A percentile compares a stretch with the other conserved stretches of the same genome.
phyloP scores from a whole-genome alignment of 768 basidiomycete species.

The Termitomyces titanicus region DNA sequence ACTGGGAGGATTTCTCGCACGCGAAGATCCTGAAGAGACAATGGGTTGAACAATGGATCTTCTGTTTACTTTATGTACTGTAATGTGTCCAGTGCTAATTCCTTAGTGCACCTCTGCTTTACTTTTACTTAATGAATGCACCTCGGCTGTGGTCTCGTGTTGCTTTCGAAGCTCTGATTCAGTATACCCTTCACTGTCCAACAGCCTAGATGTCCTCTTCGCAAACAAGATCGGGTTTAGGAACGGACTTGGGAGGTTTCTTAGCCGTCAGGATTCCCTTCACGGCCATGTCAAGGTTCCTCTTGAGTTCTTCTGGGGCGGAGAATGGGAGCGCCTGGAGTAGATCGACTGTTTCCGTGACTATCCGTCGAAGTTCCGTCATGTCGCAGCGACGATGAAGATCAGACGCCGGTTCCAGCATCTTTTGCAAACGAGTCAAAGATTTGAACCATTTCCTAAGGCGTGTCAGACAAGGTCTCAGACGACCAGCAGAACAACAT shows the following conservation, averaged over 20 bases:
- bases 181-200: too few species aligned
- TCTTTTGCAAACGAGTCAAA: slow-evolving; percentile 13
- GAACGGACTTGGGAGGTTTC: slow-evolving; percentile 9
- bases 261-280: slow-evolving; percentile 27
- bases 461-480: not conserved
- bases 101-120: not conserved
- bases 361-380: slow-evolving; percentile 20
- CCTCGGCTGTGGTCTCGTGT: too few species aligned
- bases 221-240: slow-evolving; percentile 16
- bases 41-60: too few species aligned
- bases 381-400: slow-evolving; percentile 24
- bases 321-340: slow-evolving; percentile 20
- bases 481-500: slow-evolving; percentile 9
- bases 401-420: slow-evolving; percentile 25
- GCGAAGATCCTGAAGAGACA: slow-evolving; percentile 19
- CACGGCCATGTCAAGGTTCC: slow-evolving; percentile 25
- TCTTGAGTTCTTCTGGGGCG: slow-evolving; percentile 15
- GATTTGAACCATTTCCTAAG: slow-evolving; percentile 5
- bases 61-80: not conserved
- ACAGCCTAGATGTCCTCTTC: slow-evolving; percentile 16
- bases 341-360: slow-evolving; percentile 24
- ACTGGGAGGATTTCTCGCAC: slow-evolving; percentile 26
- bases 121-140: not conserved
- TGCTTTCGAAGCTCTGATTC: too few species aligned
- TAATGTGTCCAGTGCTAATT: not conserved